Conservation (phyloP, 768 basidiomycete genomes). For the Russula sp. region DNA sequence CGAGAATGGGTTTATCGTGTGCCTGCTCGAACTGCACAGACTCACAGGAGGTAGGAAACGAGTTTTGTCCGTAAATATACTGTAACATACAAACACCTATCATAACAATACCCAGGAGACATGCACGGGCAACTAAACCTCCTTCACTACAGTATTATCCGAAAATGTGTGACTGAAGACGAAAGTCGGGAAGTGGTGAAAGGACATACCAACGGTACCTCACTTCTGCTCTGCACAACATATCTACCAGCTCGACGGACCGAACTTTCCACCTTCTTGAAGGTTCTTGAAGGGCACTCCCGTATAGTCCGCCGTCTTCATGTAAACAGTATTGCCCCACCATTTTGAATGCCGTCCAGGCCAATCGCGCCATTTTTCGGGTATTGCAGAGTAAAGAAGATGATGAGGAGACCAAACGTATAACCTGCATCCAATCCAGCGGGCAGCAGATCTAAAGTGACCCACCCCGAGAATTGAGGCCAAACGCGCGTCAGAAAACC, state of each 20-base stretch:
- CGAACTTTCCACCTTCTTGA: constrained; percentile 20
- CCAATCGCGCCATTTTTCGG: constrained; percentile 62
- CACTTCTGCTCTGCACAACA: too few species aligned
- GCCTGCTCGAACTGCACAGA: too few species aligned
- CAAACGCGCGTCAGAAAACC: not conserved
- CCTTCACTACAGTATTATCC: too few species aligned
- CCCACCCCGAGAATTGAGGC: too few species aligned
- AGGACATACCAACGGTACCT: too few species aligned
- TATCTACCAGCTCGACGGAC: constrained; percentile 23
- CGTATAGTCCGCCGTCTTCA: constrained; percentile 36
- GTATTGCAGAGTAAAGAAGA: constrained; percentile 65
- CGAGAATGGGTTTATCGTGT: too few species aligned
- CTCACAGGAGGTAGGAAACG: too few species aligned
- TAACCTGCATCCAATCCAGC: constrained; percentile 69
- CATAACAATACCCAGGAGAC: too few species aligned
- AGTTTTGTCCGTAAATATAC: constrained; percentile 52
- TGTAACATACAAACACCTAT: too few species aligned
- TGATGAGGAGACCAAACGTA: constrained; percentile 52
- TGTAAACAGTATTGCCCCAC: constrained; percentile 63
- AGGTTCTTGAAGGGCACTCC: constrained; percentile 26
- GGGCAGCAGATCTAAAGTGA: constrained; percentile 52
- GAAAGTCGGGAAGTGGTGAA: too few species aligned
- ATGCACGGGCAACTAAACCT: too few species aligned
- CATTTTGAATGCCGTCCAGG: constrained; percentile 50
- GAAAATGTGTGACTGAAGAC: too few species aligned